Percentiles rank a stretch among this genome's conserved stretches.
Conservation (phyloP, 2,329 filamentous ascomycete genomes). For the Salinomyces thailandicus region DNA sequence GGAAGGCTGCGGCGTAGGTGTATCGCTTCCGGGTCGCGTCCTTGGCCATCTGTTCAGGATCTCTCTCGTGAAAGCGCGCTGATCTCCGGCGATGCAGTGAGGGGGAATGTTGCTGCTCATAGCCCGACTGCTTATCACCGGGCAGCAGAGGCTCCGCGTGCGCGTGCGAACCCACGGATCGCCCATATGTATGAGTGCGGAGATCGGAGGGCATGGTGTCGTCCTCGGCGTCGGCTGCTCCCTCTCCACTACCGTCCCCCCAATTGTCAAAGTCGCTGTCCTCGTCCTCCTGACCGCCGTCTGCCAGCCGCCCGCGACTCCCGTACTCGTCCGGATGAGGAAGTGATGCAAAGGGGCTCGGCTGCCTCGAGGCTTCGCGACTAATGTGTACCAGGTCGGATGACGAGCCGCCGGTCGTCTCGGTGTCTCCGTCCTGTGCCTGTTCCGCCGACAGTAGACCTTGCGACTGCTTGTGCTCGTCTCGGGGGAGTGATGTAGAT, state of each 20-base stretch:
- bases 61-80: slow-evolving; percentile 57
- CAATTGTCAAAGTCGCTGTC: slow-evolving; percentile 35
- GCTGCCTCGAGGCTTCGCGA: slow-evolving; percentile 20
- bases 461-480: slow-evolving; percentile 5
- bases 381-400: slow-evolving; percentile 22
- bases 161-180: slow-evolving; percentile 18
- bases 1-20: slow-evolving; percentile 73
- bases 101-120: slow-evolving; percentile 27
- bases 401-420: slow-evolving; percentile 13
- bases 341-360: slow-evolving; percentile 22
- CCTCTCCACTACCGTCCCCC: slow-evolving; percentile 29
- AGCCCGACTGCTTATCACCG: slow-evolving; percentile 29
- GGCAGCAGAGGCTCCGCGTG: slow-evolving; percentile 42
- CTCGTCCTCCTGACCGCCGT: slow-evolving; percentile 7
- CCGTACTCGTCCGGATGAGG: slow-evolving; percentile 14
- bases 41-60: slow-evolving; percentile 53
- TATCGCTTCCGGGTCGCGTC: slow-evolving; percentile 70
- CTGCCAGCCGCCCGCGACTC: slow-evolving; percentile 24
- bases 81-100: slow-evolving; percentile 50
- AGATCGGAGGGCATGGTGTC: slow-evolving; percentile 41
- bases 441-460: slow-evolving; percentile 14
- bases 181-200: slow-evolving; percentile 22
- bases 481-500: background rate
- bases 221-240: slow-evolving; percentile 18
- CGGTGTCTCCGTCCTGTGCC: slow-evolving; percentile 9